Base-by-base conservation (phyloP, 2,329 filamentous ascomycete genomes). In the Stagonosporopsis cucurbitacearum region DNA sequence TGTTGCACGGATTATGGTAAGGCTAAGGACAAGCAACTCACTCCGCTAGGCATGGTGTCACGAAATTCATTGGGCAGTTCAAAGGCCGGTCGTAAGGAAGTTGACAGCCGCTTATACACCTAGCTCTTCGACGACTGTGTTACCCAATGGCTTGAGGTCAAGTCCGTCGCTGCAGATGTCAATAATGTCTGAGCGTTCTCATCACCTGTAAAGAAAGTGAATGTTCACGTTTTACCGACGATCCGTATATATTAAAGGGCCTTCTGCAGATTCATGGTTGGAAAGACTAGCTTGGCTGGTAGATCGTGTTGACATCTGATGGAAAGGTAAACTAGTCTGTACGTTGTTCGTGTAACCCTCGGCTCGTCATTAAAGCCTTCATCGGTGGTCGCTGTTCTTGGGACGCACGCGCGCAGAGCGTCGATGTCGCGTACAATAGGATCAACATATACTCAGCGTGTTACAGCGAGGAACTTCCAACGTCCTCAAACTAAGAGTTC, bases 311-410 rank as follows among this genome's bases (percentile, higher is more conserved):
- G 20, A 43, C 19, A 23, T 22, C 15, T 43, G 9, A 25, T 35
- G 37, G 47, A 36, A 43, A 36, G 19, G 28, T 56, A 42, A 47
- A 51, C 25, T 39, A 41, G 42, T 50, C 48, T 26, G 47, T 56
- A 15, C 42, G 12, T 25, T n/a, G 35, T 43, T 47, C n/a, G 53
- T 56, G 42, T 26, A 15, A 51, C 37, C 3, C 17, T 37, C 30
- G 12, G 11, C 28, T 39, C 4, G 12, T 22, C 19, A 28, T 22
- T 12, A 32, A 39, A 17, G 20, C 9, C 28, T 20, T 39, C 19
- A 15, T 12, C 17, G 20, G 20, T 9, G n/a, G 15, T 13, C 25
- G 4, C 9, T 15, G 25, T 5, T 22, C 19, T 13, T 20, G 15
- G 22, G 19, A 11, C 6, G n/a, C 11, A 20, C 3, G 13, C 1